Evolutionary conservation across 176 grass and related monocot species (phyloP), one percentile per base, ranked within the genome.

Genomic region (Phoenix roebelenii): DNA sequence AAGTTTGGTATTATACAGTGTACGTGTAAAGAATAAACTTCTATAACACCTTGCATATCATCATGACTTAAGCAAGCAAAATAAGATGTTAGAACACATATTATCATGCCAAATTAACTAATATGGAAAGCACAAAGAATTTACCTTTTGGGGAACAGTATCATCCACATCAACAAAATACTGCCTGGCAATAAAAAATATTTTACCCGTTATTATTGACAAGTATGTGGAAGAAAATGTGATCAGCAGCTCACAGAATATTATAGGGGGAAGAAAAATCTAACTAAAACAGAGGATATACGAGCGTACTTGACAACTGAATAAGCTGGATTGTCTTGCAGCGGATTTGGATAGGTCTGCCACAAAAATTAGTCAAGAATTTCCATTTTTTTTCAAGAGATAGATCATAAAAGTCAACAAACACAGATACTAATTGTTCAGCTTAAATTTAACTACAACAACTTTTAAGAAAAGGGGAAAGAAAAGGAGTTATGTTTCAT

Each of bases 261-360:
- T 44, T 67, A 5, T 23, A 23, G 12, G 15, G 7, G 14, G 2
- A 44, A 20, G 20, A 44, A 44, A 44, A 44, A 12, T 44, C 9
- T 12, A 44, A 20, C 32, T 35, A 32, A 14, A 23, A 68, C 3
- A 20, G 2, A 44, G 25, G 14, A 22, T 48, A 3, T 6, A 56
- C 39, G n/a, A 68, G 14, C 65, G 9, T 68, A 68, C 65, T 39
- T 68, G 65, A 56, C 65, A 57, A 57, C 65, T 48, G 65, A 68
- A 44, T 68, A 68, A 44, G 65, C 25, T 68, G 65, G 65, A 56
- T 68, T 56, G 18, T 68, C 52, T 68, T 68, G 52, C 24, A 68
- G 25, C 9, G 65, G 65, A 55, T 68, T 68, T 7, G 65, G 29
- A 52, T 68, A 68, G 20, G 65, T 56, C 65, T 68, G 65, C 28